Evolutionary conservation across 225 moss, liverwort and hornwort genomes (phyloP).

Genomic region (Antitrichia curtipendula): DNA sequence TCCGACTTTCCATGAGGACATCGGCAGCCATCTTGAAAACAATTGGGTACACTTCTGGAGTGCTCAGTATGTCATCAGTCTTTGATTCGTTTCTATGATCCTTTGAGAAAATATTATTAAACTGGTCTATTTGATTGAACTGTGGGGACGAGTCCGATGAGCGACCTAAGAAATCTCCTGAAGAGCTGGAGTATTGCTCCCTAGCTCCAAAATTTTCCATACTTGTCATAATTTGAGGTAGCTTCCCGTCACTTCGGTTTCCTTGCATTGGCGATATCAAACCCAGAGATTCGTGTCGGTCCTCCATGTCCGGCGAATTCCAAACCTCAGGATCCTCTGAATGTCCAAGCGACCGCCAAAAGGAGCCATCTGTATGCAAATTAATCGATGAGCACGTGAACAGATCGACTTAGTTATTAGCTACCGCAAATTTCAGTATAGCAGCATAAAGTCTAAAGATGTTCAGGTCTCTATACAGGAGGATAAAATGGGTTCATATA

Average conservation of each 20-base stretch:
- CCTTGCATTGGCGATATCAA: background rate
- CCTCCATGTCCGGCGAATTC: background rate
- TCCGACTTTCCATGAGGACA: background rate
- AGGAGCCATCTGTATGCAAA: background rate
- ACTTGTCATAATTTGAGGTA: background rate
- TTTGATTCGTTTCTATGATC: background rate
- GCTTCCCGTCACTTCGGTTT: background rate
- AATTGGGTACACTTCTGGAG: background rate
- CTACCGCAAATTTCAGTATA: background rate
- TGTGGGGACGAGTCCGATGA: background rate
- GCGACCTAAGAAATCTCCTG: background rate
- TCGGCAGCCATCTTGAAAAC: slow-evolving; percentile 18
- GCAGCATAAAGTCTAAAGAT: background rate
- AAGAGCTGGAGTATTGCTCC: background rate
- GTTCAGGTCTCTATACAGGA: background rate
- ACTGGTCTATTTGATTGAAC: background rate
- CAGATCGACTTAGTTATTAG: background rate
- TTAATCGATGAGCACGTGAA: background rate
- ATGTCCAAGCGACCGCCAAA: background rate
- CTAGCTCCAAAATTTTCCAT: background rate
- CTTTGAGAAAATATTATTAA: background rate
- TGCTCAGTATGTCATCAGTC: background rate
- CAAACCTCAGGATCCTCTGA: slow-evolving; percentile 2
- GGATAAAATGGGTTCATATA: background rate
- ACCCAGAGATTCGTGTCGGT: background rate